A percentile compares a stretch with the other conserved stretches of the same genome.
Conservation (phyloP, 1,139 yeast species). For the Torulaspora pretoriensis region DNA sequence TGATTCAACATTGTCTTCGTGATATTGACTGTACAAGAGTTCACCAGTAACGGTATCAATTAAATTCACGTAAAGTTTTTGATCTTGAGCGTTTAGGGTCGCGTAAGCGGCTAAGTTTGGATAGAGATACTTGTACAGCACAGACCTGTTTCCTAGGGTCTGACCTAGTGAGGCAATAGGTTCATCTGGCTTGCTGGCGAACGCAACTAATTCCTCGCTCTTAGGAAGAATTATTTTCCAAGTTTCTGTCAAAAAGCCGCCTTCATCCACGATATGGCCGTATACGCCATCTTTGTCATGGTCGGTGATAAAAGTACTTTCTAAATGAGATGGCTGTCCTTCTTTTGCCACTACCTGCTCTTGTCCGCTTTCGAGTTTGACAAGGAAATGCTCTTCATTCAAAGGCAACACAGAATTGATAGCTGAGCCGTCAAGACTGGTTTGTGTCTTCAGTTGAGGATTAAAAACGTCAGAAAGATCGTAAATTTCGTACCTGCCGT, state of each 20-base stretch:
- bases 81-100: constrained; percentile 39
- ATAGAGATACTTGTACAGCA: constrained; percentile 77
- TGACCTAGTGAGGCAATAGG: constrained; percentile 64
- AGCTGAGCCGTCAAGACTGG: background rate
- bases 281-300: constrained; percentile 25
- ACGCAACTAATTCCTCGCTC: constrained; percentile 40
- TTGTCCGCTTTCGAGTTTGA: constrained; percentile 3
- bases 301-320: constrained; percentile 23
- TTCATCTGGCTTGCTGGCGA: constrained; percentile 41
- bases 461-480: constrained; percentile 6
- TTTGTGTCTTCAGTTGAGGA: constrained; percentile 5
- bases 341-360: constrained; percentile 5
- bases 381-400: constrained; percentile 1
- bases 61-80: constrained; percentile 45
- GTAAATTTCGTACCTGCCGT: constrained; percentile 27
- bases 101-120: constrained; percentile 63
- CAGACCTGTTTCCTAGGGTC: constrained; percentile 65
- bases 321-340: background rate
- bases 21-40: constrained; percentile 47
- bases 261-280: constrained; percentile 29
- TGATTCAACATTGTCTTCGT: constrained; percentile 39
- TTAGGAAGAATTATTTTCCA: constrained; percentile 34
- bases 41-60: constrained; percentile 71
- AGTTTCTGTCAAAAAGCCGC: constrained; percentile 28
- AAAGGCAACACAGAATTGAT: constrained; percentile 11